These are phyloP conservation scores for Colletotrichum noveboracense DNA, from an alignment of 2,329 filamentous ascomycete genomes.

Conservation along the genomic window DNA sequence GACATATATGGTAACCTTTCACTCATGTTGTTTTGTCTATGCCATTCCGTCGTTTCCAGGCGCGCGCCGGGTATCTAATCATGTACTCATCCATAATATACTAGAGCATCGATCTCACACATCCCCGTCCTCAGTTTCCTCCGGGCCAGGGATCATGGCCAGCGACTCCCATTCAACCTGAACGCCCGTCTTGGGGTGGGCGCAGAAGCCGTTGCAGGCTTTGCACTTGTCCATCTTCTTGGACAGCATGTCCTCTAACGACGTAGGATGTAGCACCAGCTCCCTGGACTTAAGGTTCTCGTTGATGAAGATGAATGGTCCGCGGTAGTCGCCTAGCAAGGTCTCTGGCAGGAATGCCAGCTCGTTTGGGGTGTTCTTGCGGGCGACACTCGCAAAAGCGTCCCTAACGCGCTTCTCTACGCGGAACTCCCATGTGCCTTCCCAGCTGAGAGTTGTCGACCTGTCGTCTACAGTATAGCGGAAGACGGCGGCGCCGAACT, in stretches of 20 bases:
- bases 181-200: conserved; percentile 1
- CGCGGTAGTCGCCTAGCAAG: conserved; percentile 8
- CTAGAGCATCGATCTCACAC: background rate
- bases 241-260: conserved; percentile 14
- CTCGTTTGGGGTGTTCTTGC: conserved; percentile 1
- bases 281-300: conserved; percentile 27
- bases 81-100: conserved; percentile 5
- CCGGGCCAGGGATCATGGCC: background rate
- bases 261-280: conserved; percentile 17
- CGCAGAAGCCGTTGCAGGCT: conserved; percentile 18
- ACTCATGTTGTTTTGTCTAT: background rate
- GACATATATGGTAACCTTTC: background rate
- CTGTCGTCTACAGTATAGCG: conserved; percentile 24
- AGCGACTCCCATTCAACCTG: background rate
- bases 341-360: conserved; percentile 14
- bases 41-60: background rate
- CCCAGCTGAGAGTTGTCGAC: conserved; percentile 10
- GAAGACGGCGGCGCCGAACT: conserved; percentile 28
- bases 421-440: conserved; percentile 17
- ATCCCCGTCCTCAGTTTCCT: background rate
- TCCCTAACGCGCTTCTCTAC: background rate
- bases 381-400: background rate
- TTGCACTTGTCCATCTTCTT: conserved; percentile 21
- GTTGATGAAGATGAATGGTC: conserved; percentile 22
- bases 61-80: conserved; percentile 10